Conservation (phyloP, 2,329 filamentous ascomycete species). For the Monosporascus ibericus region DNA sequence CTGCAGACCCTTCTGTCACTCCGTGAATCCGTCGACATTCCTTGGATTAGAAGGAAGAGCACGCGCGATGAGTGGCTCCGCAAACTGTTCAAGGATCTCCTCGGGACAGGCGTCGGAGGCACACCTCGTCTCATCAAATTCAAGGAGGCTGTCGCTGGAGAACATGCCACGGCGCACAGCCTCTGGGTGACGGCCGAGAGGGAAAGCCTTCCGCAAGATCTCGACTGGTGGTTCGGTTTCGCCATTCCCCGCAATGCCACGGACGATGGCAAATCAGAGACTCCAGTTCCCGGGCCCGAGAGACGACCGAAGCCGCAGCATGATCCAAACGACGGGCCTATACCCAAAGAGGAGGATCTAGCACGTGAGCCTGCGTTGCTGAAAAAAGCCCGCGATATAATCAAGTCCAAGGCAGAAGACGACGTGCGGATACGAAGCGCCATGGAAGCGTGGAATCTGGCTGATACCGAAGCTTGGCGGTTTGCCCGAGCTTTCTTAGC, state of each 20-base stretch:
- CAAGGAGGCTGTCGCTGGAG: constrained; percentile 74
- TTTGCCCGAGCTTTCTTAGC: constrained; percentile 66
- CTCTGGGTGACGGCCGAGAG: constrained; percentile 77
- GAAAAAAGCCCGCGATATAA: constrained; percentile 44
- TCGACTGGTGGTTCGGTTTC: constrained; percentile 91
- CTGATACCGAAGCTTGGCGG: constrained; percentile 72
- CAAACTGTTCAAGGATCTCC: constrained; percentile 62
- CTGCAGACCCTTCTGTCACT: constrained; percentile 61
- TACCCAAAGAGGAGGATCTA: constrained; percentile 46
- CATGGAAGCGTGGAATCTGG: constrained; percentile 62
- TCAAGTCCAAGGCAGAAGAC: constrained; percentile 33
- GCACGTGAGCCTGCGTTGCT: constrained; percentile 51
- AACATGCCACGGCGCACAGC: constrained; percentile 55
- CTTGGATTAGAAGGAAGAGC: constrained; percentile 61
- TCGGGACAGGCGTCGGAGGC: constrained; percentile 57
- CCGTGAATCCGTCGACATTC: constrained; percentile 53
- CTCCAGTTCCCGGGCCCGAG: constrained; percentile 53
- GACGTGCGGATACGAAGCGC: constrained; percentile 45
- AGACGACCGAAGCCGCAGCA: constrained; percentile 45
- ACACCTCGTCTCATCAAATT: constrained; percentile 64
- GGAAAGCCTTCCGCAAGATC: constrained; percentile 53
- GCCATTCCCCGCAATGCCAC: constrained; percentile 56
- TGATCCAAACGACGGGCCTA: constrained; percentile 41
- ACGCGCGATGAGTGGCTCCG: constrained; percentile 74
- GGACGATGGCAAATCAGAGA: constrained; percentile 46